Percentiles rank a stretch among this genome's conserved stretches.
Conservation (phyloP, 306 rosid genomes). For the Leucaena leucocephala region DNA sequence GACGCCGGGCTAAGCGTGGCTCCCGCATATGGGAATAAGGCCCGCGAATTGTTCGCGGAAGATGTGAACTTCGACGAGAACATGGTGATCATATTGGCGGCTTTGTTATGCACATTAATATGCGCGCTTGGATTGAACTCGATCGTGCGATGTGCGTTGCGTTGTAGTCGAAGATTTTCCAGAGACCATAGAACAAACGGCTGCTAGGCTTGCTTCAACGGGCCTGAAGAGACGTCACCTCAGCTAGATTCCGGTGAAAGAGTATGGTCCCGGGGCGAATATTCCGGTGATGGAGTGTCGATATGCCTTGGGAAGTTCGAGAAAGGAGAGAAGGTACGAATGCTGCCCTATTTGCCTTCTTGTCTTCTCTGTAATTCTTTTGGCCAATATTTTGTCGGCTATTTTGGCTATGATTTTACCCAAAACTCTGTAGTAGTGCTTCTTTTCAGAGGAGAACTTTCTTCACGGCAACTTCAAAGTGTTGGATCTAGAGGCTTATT, state of each 20-base stretch:
- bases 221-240: constrained; percentile 66
- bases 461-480: constrained; percentile 66
- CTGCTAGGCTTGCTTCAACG: constrained; percentile 45
- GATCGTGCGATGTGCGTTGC: constrained; percentile 61
- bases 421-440: constrained; percentile 57
- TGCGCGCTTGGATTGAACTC: constrained; percentile 80
- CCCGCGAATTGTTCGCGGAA: constrained; percentile 38
- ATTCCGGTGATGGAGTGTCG: constrained; percentile 77
- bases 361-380: too few species aligned
- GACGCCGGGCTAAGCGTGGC: constrained; percentile 39
- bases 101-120: constrained; percentile 65
- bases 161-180: constrained; percentile 55
- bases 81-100: constrained; percentile 83
- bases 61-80: constrained; percentile 71
- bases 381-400: constrained; percentile 91
- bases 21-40: constrained; percentile 45
- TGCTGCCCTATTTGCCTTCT: too few species aligned
- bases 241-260: constrained; percentile 66
- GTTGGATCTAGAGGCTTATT: constrained; percentile 79
- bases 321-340: too few species aligned
- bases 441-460: constrained; percentile 78
- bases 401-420: constrained; percentile 76
- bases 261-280: constrained; percentile 51
- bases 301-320: constrained; percentile 81
- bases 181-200: constrained; percentile 45